Base-by-base conservation (phyloP, 805 yeast genomes). In the Saturnispora serradocipensis region DNA sequence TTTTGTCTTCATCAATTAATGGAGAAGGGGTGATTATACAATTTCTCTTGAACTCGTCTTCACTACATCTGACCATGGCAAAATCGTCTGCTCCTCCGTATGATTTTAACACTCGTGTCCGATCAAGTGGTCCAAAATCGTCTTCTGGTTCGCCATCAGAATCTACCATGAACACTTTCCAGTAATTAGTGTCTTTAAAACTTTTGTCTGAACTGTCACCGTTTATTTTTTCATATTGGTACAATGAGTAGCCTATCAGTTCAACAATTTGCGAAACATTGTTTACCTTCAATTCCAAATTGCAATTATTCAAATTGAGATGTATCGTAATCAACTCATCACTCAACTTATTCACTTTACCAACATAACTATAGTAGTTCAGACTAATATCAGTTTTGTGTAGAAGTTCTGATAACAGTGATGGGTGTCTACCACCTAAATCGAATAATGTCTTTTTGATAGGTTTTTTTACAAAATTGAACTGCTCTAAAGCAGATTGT, bases 61-160 rank as follows among this genome's bases (percentile, higher is more conserved):
- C 75, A 2, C 69, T 58, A 2, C 86, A 87, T 55, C 66, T 70
- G 49, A 88, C 82, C 11, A 93, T 63, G 0, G 95, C 96, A 51
- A 93, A 77, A 57, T 88, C 97, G 57, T 82, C 87, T 50, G 82
- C 84, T 20, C 52, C 52, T 24, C 88, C 86, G 64, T 88, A 87
- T 0, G 91, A 80, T 2, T 81, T 71, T 27, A 93, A 71, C 4
- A 71, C 59, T 49, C 90, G 72, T 0, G 78, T 74, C 56, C 97
- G 71, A 44, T 85, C 91, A 51, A 93, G 70, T 1, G 90, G 80
- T 1, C 98, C 98, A 70, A 93, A 90, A 49, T 88, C 87, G 58
- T 95, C 99, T 50, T 88, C 89, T 38, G 86, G 83, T 48, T 95
- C 97, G 7, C 91, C 91, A 63, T 90, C 97, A 48, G 91, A 98